phyloP scores from a whole-genome alignment of 768 basidiomycete genomes.

The Lepiota brunneoincarnata region DNA sequence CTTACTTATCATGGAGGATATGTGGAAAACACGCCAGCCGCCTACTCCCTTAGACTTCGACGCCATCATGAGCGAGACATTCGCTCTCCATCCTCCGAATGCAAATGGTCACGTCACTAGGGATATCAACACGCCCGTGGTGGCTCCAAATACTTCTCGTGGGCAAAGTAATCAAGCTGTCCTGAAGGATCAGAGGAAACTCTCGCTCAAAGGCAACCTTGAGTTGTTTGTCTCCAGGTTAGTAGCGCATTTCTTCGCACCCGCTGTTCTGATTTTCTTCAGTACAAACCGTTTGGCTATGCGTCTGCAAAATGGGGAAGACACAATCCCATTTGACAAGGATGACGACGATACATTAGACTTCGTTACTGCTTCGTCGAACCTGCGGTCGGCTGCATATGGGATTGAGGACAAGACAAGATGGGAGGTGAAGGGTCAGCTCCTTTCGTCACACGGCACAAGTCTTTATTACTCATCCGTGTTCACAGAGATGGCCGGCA shows the following conservation, averaged over 20 bases:
- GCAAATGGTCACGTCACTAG: constrained; percentile 26
- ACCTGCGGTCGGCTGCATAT: constrained; percentile 88
- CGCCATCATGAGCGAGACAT: constrained; percentile 64
- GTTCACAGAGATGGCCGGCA: constrained; percentile 91
- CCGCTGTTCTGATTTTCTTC: constrained; percentile 1
- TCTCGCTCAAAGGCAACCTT: constrained; percentile 80
- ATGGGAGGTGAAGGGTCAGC: constrained; percentile 93
- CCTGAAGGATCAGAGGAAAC: constrained; percentile 79
- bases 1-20: constrained; percentile 89
- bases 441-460: neutral
- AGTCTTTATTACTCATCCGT: neutral
- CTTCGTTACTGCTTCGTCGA: constrained; percentile 94
- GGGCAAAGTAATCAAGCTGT: constrained; percentile 30
- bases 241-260: constrained; percentile 7
- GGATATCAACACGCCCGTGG: constrained; percentile 13
- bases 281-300: constrained; percentile 81
- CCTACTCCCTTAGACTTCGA: constrained; percentile 84
- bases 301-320: constrained; percentile 63
- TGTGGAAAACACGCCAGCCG: constrained; percentile 92
- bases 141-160: constrained; percentile 12
- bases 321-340: constrained; percentile 89
- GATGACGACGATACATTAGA: constrained; percentile 97
- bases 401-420: constrained; percentile 86
- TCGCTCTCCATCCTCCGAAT: constrained; percentile 35
- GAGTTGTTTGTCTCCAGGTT: constrained; percentile 85